These are phyloP conservation scores for Candida adriatica DNA, from an alignment of 805 yeast genomes.

Conservation along the genomic window DNA sequence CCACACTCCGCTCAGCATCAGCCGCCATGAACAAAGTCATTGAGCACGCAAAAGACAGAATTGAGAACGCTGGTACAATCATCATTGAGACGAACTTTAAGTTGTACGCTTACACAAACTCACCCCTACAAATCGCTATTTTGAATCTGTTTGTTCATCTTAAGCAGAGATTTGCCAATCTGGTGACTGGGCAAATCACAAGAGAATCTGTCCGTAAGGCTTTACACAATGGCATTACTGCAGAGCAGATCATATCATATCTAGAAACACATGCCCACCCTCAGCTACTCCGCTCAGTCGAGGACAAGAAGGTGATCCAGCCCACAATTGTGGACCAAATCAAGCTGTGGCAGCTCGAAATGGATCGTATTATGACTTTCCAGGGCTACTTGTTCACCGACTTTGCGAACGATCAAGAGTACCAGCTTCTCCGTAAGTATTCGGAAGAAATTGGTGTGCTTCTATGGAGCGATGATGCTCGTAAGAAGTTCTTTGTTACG, in stretches of 20 bases:
- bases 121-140: conserved; percentile 92
- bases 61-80: conserved; percentile 53
- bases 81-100: conserved; percentile 93
- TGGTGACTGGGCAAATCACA: conserved; percentile 91
- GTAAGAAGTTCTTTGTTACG: conserved; percentile 76
- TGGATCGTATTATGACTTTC: conserved; percentile 83
- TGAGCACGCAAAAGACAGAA: conserved; percentile 25
- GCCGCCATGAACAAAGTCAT: conserved; percentile 68
- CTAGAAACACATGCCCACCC: conserved; percentile 90
- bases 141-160: conserved; percentile 82
- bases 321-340: conserved; percentile 98
- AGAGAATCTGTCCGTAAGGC: conserved; percentile 89
- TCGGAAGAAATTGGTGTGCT: conserved; percentile 90
- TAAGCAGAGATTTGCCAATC: conserved; percentile 77
- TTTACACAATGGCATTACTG: conserved; percentile 79
- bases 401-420: conserved; percentile 72
- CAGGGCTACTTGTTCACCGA: conserved; percentile 88
- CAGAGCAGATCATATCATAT: conserved; percentile 89
- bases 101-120: conserved; percentile 85
- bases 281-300: conserved; percentile 74
- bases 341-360: conserved; percentile 90
- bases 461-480: conserved; percentile 72
- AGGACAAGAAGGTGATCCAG: conserved; percentile 70
- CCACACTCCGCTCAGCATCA: conserved; percentile 64
- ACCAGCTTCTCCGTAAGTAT: conserved; percentile 60